Base-by-base conservation (phyloP, 1,284 basidiomycete species). In the Leccinum subatratum region DNA sequence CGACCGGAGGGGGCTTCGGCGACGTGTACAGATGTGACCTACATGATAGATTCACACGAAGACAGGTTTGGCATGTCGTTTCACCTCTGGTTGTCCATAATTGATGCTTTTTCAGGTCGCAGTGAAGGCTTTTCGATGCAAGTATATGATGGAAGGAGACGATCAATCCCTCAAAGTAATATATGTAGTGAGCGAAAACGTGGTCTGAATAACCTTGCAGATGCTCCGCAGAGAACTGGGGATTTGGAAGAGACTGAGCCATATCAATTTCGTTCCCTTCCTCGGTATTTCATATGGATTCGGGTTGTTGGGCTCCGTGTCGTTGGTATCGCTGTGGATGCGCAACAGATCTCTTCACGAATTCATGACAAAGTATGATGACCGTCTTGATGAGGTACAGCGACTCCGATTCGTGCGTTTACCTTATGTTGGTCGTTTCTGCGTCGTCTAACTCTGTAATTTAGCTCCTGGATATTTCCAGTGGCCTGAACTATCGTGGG, bases 21-120 rank as follows among this genome's bases (percentile, higher is more conserved):
- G 37, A 39, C 37, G 37, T 39, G 37, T 39, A 39, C 37, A 39
- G 16, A 37, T 37, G 37, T 37, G 14, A 14, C 12, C 14, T 37
- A 6, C 37, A 37, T 37, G 37, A 37, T 16, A 14, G 37, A 37
- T 37, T 14, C 37, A 37, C 37, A 16, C 37, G 12, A 2, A 63
- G 51, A 7, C 63, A 71, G 69, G 71, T 71, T 58, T 6, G 57
- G 11, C 20, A 12, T 51, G 3, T 51, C 6, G 45, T 20, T 20
- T 20, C 45, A 20, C n/a, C 12, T 5, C 45, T 48, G n/a, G n/a
- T 48, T 48, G 11, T n/a, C n/a, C 45, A 16, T 16, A 16, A 16
- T 42, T 16, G 5, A 51, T 51, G 5, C n/a, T 20, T 12, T 20
- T 18, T 45, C 20, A 51, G 48, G n/a, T 11, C 20, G 20, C 48